phyloP scores from a whole-genome alignment of 768 basidiomycete species.

The Boletus tylopilopsis region DNA sequence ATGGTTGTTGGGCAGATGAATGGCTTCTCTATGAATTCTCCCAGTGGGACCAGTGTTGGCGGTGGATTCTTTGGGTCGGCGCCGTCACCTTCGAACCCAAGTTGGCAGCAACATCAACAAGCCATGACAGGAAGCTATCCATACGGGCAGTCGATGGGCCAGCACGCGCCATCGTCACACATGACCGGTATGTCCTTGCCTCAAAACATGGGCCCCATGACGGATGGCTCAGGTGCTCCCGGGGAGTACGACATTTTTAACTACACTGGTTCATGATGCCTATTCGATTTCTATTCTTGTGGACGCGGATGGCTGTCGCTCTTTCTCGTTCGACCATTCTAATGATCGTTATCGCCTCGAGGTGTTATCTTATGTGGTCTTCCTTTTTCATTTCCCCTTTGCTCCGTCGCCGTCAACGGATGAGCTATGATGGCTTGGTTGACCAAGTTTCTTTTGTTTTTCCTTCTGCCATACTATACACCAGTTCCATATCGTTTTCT shows the following conservation, averaged over 20 bases:
- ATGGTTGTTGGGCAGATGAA: constrained; percentile 36
- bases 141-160: constrained; percentile 26
- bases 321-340: constrained; percentile 16
- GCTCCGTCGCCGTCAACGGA: constrained; percentile 6
- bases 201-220: constrained; percentile 40
- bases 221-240: constrained; percentile 37
- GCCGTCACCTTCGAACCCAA: constrained; percentile 23
- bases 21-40: constrained; percentile 34
- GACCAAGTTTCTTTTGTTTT: not conserved
- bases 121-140: constrained; percentile 28
- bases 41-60: constrained; percentile 31
- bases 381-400: not conserved
- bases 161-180: constrained; percentile 30
- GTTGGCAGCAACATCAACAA: constrained; percentile 29
- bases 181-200: constrained; percentile 51
- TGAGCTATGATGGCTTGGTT: constrained; percentile 4
- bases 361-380: constrained; percentile 22
- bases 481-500: constrained; percentile 12
- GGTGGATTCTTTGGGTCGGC: constrained; percentile 25
- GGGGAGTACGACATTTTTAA: constrained; percentile 59
- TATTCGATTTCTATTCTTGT: constrained; percentile 10
- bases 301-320: constrained; percentile 18
- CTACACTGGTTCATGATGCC: constrained; percentile 44
- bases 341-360: constrained; percentile 26
- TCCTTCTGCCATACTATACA: constrained; percentile 20